Base-by-base conservation (phyloP, 2,329 filamentous ascomycete genomes). In the Diplocarpon rosae region DNA sequence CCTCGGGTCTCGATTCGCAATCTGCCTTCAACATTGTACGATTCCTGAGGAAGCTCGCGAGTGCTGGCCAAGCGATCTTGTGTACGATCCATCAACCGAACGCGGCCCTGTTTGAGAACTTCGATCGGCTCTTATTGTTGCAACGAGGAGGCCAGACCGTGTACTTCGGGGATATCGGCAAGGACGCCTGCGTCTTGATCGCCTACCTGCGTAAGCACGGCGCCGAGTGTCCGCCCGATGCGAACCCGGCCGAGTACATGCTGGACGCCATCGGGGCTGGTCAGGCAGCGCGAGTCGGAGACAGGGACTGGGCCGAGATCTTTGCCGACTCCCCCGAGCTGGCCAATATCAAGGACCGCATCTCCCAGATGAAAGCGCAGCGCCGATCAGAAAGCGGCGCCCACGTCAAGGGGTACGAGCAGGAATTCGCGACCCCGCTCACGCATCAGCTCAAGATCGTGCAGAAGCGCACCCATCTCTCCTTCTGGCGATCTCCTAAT, bases 401-500 rank as follows among this genome's bases (percentile, higher is more conserved):
- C 55, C 48, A 54, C 15, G 43, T 55, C 9, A 55, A 56, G 27
- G 58, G 61, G 1, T 65, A 66, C 2, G 76, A 88, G 52, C 78
- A 75, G 56, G 87, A 95, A 63, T 95, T 84, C 56, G 89, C 89
- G 0, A 89, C 86, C 0, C 85, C 89, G 0, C 64, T 88, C 8
- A 69, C 67, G 65, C 84, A 88, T 62, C 89, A 95, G 69, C 75
- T 93, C 62, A 81, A 78, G 63, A 65, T 84, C 2, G 86, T 94
- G 27, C 73, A 78, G 54, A 70, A 67, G 46, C 79, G 89, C 46
- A 86, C 81, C 52, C 83, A 87, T 62, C 68, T 86, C 3, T 74
- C 84, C 0, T 90, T 85, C 69, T 95, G 85, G 85, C 75, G 88
- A 34, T 85, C 83, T 1, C 85, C 85, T 30, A 88, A 93, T 66